These are phyloP conservation scores for Rhynchospora pubera DNA, from an alignment of 176 grass and related monocot species.

Conservation along the genomic window DNA sequence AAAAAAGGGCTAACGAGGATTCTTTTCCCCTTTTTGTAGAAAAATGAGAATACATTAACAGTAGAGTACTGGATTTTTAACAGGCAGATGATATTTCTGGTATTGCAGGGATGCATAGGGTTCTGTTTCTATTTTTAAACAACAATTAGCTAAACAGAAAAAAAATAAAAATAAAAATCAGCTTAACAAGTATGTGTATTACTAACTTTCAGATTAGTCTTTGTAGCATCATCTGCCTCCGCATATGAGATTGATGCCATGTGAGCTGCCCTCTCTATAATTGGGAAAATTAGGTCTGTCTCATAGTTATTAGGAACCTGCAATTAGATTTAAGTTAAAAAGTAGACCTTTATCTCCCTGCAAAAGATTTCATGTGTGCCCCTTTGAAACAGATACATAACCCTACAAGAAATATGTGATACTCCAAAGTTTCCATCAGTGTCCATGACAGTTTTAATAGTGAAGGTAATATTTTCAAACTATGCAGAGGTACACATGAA, in stretches of 20 bases:
- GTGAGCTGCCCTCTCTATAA: slow-evolving; percentile 74
- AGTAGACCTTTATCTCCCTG: background rate
- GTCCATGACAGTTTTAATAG: background rate
- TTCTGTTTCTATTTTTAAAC: background rate
- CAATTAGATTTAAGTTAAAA: background rate
- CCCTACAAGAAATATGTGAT: background rate
- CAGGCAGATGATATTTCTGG: background rate
- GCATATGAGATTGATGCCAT: slow-evolving; percentile 61
- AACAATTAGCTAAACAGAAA: background rate
- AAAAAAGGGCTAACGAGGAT: background rate
- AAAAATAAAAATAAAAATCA: background rate
- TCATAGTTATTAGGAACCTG: slow-evolving; percentile 99
- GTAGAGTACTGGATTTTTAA: background rate
- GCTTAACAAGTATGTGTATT: slow-evolving; percentile 15
- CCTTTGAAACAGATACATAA: background rate
- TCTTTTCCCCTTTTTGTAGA: background rate
- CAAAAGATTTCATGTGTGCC: background rate
- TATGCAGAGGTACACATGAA: background rate
- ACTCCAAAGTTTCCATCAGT: background rate
- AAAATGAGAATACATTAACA: background rate
- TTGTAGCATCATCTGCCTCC: slow-evolving; percentile 49
- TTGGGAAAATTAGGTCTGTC: slow-evolving; percentile 91
- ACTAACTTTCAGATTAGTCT: slow-evolving; percentile 77
- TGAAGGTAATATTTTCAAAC: background rate
- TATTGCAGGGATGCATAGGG: background rate